Conservation (phyloP, 176 grass and related monocot species). For the Bromus sterilis region DNA sequence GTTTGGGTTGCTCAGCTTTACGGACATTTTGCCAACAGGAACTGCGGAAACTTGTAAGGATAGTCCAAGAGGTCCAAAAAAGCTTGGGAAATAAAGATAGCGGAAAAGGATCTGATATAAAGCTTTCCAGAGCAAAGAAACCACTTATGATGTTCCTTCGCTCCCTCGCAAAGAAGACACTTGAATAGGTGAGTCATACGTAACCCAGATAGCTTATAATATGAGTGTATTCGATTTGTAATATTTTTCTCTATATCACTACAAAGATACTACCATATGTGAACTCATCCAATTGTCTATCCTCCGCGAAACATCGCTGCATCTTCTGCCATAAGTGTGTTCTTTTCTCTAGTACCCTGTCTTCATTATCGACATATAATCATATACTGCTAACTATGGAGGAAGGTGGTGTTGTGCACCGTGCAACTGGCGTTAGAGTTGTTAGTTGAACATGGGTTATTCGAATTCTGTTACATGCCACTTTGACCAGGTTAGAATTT, state of each 20-base stretch:
- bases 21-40: slow-evolving; percentile 38
- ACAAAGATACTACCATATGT: neutral
- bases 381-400: neutral
- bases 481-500: neutral
- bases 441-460: neutral
- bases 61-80: slow-evolving; percentile 56
- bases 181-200: slow-evolving; percentile 34
- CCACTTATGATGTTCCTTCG: slow-evolving; percentile 59
- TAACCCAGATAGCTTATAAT: neutral
- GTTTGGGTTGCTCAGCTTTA: neutral
- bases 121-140: slow-evolving; percentile 55
- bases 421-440: neutral
- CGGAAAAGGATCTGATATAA: slow-evolving; percentile 14
- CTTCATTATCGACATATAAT: neutral
- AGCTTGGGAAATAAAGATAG: slow-evolving; percentile 20
- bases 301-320: neutral
- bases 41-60: slow-evolving; percentile 67
- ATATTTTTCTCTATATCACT: neutral
- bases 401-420: neutral
- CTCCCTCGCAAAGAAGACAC: slow-evolving; percentile 51
- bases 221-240: neutral
- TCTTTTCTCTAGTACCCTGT: neutral
- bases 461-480: neutral
- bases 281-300: neutral
- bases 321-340: neutral